These are phyloP conservation scores for Puccinia coronata DNA, from an alignment of 1,284 basidiomycete genomes.

Conservation along the genomic window DNA sequence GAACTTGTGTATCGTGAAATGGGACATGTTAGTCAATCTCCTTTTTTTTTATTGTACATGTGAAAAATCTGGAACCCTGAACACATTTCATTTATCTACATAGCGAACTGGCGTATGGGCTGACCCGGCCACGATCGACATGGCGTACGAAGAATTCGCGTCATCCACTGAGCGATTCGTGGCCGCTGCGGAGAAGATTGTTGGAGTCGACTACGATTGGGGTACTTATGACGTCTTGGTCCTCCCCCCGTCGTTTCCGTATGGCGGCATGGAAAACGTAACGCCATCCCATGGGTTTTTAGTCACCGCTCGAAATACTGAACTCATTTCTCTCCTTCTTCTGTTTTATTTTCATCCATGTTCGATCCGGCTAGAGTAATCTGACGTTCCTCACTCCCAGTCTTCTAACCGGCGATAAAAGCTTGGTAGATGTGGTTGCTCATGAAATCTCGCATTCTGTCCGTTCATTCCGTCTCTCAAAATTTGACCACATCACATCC, in stretches of 20 bases:
- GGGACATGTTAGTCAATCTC: constrained; percentile 11
- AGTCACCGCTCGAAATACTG: constrained; percentile 57
- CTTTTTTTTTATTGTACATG: too few species aligned
- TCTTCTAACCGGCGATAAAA: constrained; percentile 77
- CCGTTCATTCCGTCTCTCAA: constrained; percentile 28
- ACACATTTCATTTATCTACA: background rate
- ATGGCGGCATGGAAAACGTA: constrained; percentile 59
- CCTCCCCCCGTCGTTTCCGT: constrained; percentile 92
- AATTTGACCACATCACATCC: background rate
- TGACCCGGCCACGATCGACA: constrained; percentile 78
- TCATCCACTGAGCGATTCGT: constrained; percentile 79
- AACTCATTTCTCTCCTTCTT: constrained; percentile 66
- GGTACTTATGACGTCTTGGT: constrained; percentile 88
- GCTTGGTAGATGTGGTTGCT: constrained; percentile 81
- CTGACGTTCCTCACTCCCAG: constrained; percentile 61
- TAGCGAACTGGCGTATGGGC: constrained; percentile 75
- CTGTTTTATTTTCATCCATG: constrained; percentile 69
- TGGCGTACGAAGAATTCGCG: constrained; percentile 82
- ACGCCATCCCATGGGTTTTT: constrained; percentile 6
- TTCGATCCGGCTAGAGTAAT: constrained; percentile 34
- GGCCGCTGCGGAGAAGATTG: constrained; percentile 71
- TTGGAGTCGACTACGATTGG: constrained; percentile 73
- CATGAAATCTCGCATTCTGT: constrained; percentile 58
- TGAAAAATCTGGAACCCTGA: too few species aligned
- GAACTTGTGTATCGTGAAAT: constrained; percentile 63